Evolutionary conservation across 768 basidiomycete species (phyloP).

Genomic region (Nevesoporus exiguus): DNA sequence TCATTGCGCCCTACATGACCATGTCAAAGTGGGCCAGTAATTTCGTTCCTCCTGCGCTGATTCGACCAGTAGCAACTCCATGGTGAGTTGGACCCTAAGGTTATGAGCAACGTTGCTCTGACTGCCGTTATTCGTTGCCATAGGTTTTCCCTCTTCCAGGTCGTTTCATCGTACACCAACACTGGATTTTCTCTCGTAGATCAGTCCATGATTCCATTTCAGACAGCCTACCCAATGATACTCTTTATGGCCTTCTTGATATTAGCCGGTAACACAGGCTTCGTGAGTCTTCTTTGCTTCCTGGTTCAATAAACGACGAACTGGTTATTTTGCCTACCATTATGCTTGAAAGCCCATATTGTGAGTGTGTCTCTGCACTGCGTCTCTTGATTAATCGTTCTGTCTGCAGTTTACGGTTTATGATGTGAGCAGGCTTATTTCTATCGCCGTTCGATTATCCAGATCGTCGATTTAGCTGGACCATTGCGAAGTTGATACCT

Average conservation of each 20-base stretch:
- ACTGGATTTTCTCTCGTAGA: slow-evolving; percentile 86
- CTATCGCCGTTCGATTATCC: not conserved
- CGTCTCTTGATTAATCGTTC: not conserved
- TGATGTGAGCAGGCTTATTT: slow-evolving; percentile 56
- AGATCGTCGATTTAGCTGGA: slow-evolving; percentile 56
- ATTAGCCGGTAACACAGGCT: slow-evolving; percentile 90
- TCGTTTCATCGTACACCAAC: slow-evolving; percentile 85
- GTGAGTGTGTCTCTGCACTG: slow-evolving; percentile 36
- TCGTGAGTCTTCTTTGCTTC: slow-evolving; percentile 55
- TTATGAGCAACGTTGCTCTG: not conserved
- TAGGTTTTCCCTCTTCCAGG: slow-evolving; percentile 86
- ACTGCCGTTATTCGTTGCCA: not conserved
- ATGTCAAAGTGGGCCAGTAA: slow-evolving; percentile 52
- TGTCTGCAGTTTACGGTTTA: slow-evolving; percentile 62
- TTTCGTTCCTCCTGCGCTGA: slow-evolving; percentile 59
- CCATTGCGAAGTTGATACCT: slow-evolving; percentile 58
- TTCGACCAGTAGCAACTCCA: slow-evolving; percentile 50
- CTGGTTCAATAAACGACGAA: not conserved
- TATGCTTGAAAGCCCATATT: slow-evolving; percentile 65
- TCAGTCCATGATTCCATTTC: slow-evolving; percentile 89
- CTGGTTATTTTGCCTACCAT: not conserved
- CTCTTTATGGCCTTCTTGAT: slow-evolving; percentile 69
- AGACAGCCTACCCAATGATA: slow-evolving; percentile 79
- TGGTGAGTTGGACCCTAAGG: slow-evolving; percentile 48
- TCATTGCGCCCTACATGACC: slow-evolving; percentile 81